Percentiles rank a stretch among this genome's conserved stretches.
Conservation (phyloP, 371 early-diverging fungal species). For the Encephalitozoon hellem region DNA sequence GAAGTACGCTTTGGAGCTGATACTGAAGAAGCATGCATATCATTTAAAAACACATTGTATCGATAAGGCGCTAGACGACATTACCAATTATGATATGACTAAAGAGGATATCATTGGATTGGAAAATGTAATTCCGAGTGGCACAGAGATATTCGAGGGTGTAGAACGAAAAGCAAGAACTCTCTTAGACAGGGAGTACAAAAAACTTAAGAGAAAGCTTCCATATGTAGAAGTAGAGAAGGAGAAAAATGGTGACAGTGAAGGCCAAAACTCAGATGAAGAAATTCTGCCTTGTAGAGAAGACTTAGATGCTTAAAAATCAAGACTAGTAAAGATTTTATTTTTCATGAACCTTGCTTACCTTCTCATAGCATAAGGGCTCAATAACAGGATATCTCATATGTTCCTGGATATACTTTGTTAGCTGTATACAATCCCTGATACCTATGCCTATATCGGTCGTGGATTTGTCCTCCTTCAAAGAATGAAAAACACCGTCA, state of each 20-base stretch:
- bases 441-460: not conserved
- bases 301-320: not conserved
- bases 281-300: not conserved
- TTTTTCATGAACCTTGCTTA: not conserved
- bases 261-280: not conserved
- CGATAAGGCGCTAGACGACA: conserved; percentile 67
- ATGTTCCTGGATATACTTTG: conserved; percentile 16
- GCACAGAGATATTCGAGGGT: conserved; percentile 61
- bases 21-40: conserved; percentile 11
- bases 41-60: conserved; percentile 62
- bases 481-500: conserved; percentile 15
- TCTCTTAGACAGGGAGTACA: conserved; percentile 69
- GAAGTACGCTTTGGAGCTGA: conserved; percentile 26
- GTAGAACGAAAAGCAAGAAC: conserved; percentile 68
- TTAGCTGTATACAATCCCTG: not conserved
- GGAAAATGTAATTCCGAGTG: conserved; percentile 67
- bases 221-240: conserved; percentile 57
- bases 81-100: conserved; percentile 77
- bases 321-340: not conserved
- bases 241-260: not conserved
- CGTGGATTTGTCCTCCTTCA: not conserved
- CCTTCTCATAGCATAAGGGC: conserved; percentile 31
- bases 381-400: conserved; percentile 41
- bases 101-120: conserved; percentile 76
- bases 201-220: conserved; percentile 58